These are phyloP conservation scores for Schizonepeta tenuifolia DNA, from an alignment of 257 asterid species.

Conservation along the genomic window DNA sequence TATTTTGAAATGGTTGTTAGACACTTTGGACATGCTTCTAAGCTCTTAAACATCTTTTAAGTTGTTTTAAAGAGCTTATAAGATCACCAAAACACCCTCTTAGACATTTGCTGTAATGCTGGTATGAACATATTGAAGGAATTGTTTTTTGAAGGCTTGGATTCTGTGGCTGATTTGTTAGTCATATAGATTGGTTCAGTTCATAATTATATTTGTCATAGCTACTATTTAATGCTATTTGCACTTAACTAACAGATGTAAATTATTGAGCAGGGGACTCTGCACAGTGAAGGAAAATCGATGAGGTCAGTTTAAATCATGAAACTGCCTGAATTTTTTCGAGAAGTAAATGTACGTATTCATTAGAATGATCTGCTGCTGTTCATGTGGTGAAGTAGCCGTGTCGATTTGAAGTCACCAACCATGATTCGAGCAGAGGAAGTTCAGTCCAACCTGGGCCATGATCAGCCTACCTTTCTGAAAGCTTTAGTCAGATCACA, in stretches of 20 bases:
- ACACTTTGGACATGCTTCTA: too few species aligned
- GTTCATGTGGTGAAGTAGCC: conserved; percentile 46
- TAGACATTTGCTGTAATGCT: too few species aligned
- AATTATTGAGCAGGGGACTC: conserved; percentile 53
- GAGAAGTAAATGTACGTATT: background rate
- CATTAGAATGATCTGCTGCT: background rate
- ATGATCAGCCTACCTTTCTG: conserved; percentile 61
- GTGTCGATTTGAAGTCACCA: conserved; percentile 57
- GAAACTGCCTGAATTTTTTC: conserved; percentile 6
- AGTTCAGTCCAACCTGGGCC: conserved; percentile 60
- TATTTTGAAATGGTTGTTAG: too few species aligned
- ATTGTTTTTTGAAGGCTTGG: too few species aligned
- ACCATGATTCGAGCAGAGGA: conserved; percentile 89
- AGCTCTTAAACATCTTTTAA: too few species aligned
- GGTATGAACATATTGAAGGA: too few species aligned
- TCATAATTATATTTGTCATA: background rate
- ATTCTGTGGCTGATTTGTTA: background rate
- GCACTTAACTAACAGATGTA: conserved; percentile 25
- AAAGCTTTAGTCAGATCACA: conserved; percentile 82
- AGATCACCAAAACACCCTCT: too few species aligned
- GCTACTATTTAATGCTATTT: background rate
- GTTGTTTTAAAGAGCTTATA: too few species aligned
- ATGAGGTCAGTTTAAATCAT: conserved; percentile 47
- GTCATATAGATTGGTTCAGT: conserved; percentile 3
- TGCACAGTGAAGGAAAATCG: conserved; percentile 40